These are phyloP conservation scores for Neckera pumila DNA, from an alignment of 225 moss, liverwort and hornwort species.

Conservation along the genomic window DNA sequence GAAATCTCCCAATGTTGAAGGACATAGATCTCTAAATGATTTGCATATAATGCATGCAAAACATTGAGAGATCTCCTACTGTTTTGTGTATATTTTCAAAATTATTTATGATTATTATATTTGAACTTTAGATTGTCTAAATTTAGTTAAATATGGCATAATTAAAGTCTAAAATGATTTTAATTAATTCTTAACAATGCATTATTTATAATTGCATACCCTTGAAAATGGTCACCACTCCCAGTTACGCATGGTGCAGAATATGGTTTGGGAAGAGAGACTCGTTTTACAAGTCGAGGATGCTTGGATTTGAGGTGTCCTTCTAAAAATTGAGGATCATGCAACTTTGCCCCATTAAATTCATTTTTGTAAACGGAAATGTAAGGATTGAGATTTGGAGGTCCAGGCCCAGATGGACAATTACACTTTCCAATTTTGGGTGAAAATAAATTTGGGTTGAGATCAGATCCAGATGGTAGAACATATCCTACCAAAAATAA, in stretches of 20 bases:
- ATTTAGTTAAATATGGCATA: no score
- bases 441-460: slow-evolving; percentile 22
- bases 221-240: neutral
- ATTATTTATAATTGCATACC: neutral
- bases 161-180: neutral
- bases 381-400: neutral
- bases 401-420: slow-evolving; percentile 1
- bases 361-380: slow-evolving; percentile 1
- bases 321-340: slow-evolving; percentile 13
- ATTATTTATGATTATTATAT: no score
- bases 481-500: neutral
- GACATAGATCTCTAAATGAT: no score
- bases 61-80: no score
- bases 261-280: neutral
- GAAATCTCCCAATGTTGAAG: no score
- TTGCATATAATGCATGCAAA: no score
- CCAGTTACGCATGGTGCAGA: neutral
- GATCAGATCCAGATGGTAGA: neutral
- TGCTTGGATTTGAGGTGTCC: slow-evolving; percentile 3
- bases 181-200: neutral
- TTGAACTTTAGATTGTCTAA: no score
- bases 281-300: slow-evolving; percentile 12
- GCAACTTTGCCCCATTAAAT: slow-evolving; percentile 15
- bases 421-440: slow-evolving; percentile 32
- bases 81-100: no score